phyloP scores from a whole-genome alignment of 129 eudicot species.

The Saussurea involucrata region DNA sequence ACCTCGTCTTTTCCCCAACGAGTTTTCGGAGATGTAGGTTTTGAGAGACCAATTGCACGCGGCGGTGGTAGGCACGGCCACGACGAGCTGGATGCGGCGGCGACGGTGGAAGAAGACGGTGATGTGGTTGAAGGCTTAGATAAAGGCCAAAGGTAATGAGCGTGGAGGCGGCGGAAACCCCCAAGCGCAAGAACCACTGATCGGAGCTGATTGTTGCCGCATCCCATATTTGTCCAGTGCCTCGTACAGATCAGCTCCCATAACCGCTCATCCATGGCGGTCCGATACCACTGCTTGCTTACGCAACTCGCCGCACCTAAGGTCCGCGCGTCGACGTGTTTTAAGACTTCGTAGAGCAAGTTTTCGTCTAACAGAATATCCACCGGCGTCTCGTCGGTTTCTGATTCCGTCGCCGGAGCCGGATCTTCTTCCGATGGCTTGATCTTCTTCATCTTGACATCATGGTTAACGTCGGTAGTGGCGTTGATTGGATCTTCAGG shows the following conservation, averaged over 20 bases:
- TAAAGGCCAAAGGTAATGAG: conserved; percentile 52
- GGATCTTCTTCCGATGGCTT: conserved; percentile 8
- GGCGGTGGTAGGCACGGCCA: conserved; percentile 37
- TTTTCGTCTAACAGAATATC: conserved; percentile 53
- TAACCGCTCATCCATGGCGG: conserved; percentile 65
- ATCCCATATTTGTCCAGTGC: conserved; percentile 42
- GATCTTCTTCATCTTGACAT: conserved; percentile 1
- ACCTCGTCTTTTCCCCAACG: conserved; percentile 73
- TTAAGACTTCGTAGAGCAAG: conserved; percentile 57
- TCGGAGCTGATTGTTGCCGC: conserved; percentile 56
- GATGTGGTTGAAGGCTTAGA: conserved; percentile 27
- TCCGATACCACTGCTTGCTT: conserved; percentile 59
- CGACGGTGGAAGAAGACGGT: not conserved
- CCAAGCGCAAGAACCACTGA: conserved; percentile 70
- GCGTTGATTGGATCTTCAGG: not conserved
- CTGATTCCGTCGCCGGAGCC: conserved; percentile 7
- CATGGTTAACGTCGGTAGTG: conserved; percentile 12
- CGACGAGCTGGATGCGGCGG: conserved; percentile 18
- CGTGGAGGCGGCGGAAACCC: conserved; percentile 54
- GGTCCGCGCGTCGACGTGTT: conserved; percentile 69
- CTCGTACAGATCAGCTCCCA: conserved; percentile 84
- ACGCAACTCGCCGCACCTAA: conserved; percentile 58
- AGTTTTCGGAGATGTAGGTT: conserved; percentile 13
- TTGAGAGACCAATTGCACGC: conserved; percentile 14
- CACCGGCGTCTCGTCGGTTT: not conserved